Evolutionary conservation across 2,329 filamentous ascomycete genomes (phyloP), one percentile per base, ranked within the genome.

Genomic region (Pestalotiopsis sp.): DNA sequence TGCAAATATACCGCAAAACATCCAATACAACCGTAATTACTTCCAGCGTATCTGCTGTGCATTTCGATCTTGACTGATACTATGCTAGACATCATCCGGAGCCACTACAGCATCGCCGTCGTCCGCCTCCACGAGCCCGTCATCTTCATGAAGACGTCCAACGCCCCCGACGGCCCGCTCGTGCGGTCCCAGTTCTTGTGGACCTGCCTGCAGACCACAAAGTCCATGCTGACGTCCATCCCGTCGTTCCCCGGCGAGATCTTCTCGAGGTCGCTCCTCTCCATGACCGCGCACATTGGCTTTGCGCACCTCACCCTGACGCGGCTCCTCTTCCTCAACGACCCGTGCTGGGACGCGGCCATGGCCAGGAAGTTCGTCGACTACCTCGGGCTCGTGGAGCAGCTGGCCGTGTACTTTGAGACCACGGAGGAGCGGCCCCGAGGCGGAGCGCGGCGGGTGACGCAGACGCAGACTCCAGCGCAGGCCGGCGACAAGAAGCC

Each of bases 241-340:
- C 45, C n/a, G 11, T 23, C 23, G 14, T 14, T n/a, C 5, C 63
- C 45, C 11, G 25, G 13, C 4, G 25, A 20, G 4, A 20, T 56
- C 7, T 41, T 25, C 17, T 56, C 63, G 14, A 23, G 7, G 11
- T n/a, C 25, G 36, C 63, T 36, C n/a, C 52, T 49, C 63, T 23
- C 63, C 11, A 27, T 59, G 57, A 27, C 17, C 17, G 57, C 57
- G 13, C 45, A 56, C 39, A 9, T 65, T 2, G 38, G 38, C 23
- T 65, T 65, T 56, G 63, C 39, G 20, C 38, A 49, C 63, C 27
- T 65, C 12, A 65, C 63, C 5, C 31, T 65, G 7, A 38, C 63
- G 13, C 63, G 41, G 5, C 63, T 65, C n/a, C 39, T 56, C 63
- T 41, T 49, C 25, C 20, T 36, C 38, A 36, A 65, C 27, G 45